A percentile compares a stretch with the other conserved stretches of the same genome.
Conservation (phyloP, 257 asterid genomes). For the Solanum tarijense region DNA sequence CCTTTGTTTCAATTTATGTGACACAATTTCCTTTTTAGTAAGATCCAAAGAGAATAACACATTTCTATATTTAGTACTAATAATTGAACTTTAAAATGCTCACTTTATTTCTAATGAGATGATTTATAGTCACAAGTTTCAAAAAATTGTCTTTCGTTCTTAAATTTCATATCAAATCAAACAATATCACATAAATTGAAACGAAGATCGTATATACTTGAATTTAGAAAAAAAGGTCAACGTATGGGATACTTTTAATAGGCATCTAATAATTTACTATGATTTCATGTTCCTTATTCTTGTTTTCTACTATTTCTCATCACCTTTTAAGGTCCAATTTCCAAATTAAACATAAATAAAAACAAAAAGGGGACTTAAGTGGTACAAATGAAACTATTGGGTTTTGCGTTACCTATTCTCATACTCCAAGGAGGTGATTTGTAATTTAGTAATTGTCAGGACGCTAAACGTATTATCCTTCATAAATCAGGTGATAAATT, state of each 20-base stretch:
- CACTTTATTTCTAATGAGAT: no score
- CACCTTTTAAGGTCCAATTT: not conserved
- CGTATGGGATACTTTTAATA: not conserved
- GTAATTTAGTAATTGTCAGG: not conserved
- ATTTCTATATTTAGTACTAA: no score
- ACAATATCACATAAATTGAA: not conserved
- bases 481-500: not conserved
- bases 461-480: not conserved
- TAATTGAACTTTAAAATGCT: no score
- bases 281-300: not conserved
- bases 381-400: not conserved
- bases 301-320: not conserved
- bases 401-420: not conserved
- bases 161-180: not conserved
- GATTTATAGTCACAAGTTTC: not conserved
- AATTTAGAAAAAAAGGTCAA: not conserved
- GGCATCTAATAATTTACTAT: not conserved
- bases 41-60: no score
- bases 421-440: not conserved
- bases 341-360: not conserved
- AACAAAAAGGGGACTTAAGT: not conserved
- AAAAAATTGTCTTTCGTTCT: no score
- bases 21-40: not conserved
- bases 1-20: not conserved
- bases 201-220: not conserved